Conservation (phyloP, 257 asterid species). For the Eustoma russellianum region DNA sequence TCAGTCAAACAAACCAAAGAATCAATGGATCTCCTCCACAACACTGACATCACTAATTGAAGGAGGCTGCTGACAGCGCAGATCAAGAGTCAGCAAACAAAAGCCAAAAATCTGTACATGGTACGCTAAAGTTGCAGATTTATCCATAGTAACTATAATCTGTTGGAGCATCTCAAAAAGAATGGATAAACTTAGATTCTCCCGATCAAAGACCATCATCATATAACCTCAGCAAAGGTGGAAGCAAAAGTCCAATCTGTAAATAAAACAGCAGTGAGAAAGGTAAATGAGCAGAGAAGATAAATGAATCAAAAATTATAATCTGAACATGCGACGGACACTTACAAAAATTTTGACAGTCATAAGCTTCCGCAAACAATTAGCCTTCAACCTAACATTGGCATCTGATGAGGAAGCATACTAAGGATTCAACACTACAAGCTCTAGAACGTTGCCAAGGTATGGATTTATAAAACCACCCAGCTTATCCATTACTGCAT, state of each 20-base stretch:
- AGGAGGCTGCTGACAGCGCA: conserved; percentile 57
- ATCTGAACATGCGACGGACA: background rate
- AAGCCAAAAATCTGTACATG: conserved; percentile 67
- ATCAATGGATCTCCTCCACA: conserved; percentile 59
- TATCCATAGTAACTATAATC: conserved; percentile 69
- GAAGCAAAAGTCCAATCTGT: conserved; percentile 82
- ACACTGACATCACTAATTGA: conserved; percentile 41
- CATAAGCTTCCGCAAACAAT: conserved; percentile 61
- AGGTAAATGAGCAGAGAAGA: background rate
- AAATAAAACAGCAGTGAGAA: conserved; percentile 2
- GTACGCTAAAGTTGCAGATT: conserved; percentile 53
- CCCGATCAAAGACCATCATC: conserved; percentile 53
- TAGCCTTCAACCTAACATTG: conserved; percentile 62
- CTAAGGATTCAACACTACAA: conserved; percentile 58
- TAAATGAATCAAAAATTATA: background rate
- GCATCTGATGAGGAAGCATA: conserved; percentile 40
- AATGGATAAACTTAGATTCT: conserved; percentile 56
- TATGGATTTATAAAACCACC: conserved; percentile 78
- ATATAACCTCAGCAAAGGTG: conserved; percentile 56
- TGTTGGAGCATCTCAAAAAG: conserved; percentile 62
- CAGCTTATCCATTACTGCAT: conserved; percentile 67
- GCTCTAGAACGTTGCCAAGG: conserved; percentile 52
- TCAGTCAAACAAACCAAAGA: conserved; percentile 57
- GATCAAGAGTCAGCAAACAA: conserved; percentile 85
- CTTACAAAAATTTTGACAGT: conserved; percentile 76